These are phyloP conservation scores for Penicillium polonicum DNA, from an alignment of 2,329 filamentous ascomycete species.

Conservation along the genomic window DNA sequence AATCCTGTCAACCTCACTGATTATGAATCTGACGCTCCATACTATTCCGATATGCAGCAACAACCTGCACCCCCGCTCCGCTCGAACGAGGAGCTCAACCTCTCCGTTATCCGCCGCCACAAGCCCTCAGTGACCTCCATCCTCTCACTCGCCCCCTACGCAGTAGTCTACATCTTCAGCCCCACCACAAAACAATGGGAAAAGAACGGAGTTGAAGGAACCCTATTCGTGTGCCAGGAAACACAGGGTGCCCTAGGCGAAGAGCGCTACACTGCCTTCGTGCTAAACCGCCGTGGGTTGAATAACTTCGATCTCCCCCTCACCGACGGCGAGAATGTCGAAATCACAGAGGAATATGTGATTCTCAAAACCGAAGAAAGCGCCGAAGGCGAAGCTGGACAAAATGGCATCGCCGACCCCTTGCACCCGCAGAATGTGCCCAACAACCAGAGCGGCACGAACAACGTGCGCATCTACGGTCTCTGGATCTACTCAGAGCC, in stretches of 20 bases:
- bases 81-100: constrained; percentile 82
- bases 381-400: constrained; percentile 23
- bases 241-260: constrained; percentile 45
- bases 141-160: constrained; percentile 77
- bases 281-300: constrained; percentile 70
- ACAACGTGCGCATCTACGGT: constrained; percentile 52
- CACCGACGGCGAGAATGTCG: constrained; percentile 57
- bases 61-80: constrained; percentile 51
- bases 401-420: constrained; percentile 22
- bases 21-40: constrained; percentile 66
- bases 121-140: constrained; percentile 71
- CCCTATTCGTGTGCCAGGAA: constrained; percentile 79
- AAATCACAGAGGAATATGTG: constrained; percentile 62
- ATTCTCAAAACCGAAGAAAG: constrained; percentile 54
- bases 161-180: constrained; percentile 79
- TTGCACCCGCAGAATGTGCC: constrained; percentile 10
- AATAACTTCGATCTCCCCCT: constrained; percentile 69
- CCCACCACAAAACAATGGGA: constrained; percentile 70
- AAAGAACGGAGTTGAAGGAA: constrained; percentile 80
- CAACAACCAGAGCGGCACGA: constrained; percentile 8
- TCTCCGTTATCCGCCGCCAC: constrained; percentile 78
- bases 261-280: constrained; percentile 59
- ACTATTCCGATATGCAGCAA: constrained; percentile 41
- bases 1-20: constrained; percentile 44
- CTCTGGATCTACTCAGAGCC: constrained; percentile 65